Evolutionary conservation across 768 basidiomycete genomes (phyloP), one percentile per base, ranked within the genome.

Genomic region (Austroboletus eburneus): DNA sequence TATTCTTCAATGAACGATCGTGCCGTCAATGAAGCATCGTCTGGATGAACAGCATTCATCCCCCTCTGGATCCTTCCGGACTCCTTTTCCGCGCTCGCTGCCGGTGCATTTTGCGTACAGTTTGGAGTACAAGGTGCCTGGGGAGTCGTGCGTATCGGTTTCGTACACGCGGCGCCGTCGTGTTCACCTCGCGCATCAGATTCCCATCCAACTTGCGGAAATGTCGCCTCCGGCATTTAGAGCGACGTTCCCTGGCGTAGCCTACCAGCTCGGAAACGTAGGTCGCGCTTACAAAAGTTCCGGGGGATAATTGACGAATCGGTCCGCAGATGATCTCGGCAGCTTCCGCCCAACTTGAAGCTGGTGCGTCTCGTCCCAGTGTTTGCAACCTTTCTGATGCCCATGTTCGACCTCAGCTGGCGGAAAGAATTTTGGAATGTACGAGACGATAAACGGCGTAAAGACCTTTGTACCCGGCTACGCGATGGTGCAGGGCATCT

Each of bases 91-190:
- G 75, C 70, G 2, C 81, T 96, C 9, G 59, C 87, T 1, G 89
- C 88, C 0, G 90, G 90, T 9, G 91, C 90, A 1, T 95, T 94
- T 69, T 91, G 79, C 55, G 71, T 91, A 14, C 91, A 93, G 58
- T 80, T 89, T 54, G 89, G 88, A 42, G 88, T 94, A 1, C 92
- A 95, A 62, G 91, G 90, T 2, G 91, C 89, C 30, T 91, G 88
- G 87, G 89, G 89, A 56, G 83, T 90, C 10, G 87, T 90, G 59
- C 54, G 85, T 63, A 45, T 38, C 10, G 6, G 30, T 24, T 33
- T 39, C 6, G 7, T 14, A 1, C 32, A 8, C 4, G 6, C 14
- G 30, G 29, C 29, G 29, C 7, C 18, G n/a, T 18, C 12, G 7
- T 32, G 7, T 33, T 51, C 4, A 51, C 13, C 6, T 18, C 12